phyloP scores from a whole-genome alignment of 495 filamentous ascomycete genomes.

The Aspergillus homomorphus region DNA sequence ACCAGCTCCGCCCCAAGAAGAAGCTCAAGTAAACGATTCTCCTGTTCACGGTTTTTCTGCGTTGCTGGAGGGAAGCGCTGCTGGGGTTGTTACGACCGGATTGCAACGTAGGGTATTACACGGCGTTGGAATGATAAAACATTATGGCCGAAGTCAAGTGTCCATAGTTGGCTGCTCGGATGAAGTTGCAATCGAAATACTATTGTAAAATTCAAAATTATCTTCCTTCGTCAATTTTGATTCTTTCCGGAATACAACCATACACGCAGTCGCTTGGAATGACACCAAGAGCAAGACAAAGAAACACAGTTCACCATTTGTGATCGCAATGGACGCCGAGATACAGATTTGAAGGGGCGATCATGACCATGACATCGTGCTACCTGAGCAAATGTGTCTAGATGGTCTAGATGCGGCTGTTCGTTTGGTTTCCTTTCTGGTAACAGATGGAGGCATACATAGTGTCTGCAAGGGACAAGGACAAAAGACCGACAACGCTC shows the following conservation, averaged over 20 bases:
- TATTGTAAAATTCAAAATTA: conserved; percentile 44
- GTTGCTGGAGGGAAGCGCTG: conserved; percentile 34
- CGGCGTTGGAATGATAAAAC: conserved; percentile 49
- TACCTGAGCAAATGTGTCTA: conserved; percentile 9
- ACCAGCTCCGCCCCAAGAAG: conserved; percentile 99
- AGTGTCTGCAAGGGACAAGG: too few relatives aligned
- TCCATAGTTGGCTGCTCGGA: conserved; percentile 42
- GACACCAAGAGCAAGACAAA: neutral
- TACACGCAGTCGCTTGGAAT: conserved; percentile 4
- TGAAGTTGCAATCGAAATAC: conserved; percentile 41
- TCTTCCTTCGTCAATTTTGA: conserved; percentile 12
- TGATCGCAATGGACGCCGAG: neutral
- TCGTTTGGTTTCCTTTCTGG: neutral
- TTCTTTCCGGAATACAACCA: conserved; percentile 13
- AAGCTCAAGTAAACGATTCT: conserved; percentile 88
- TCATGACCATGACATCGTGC: neutral
- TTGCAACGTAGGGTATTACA: conserved; percentile 44
- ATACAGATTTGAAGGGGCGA: neutral
- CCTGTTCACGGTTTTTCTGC: conserved; percentile 47
- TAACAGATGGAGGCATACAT: neutral
- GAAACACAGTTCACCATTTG: neutral
- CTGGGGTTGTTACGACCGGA: conserved; percentile 33
- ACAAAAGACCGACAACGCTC: too few relatives aligned
- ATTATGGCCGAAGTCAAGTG: conserved; percentile 43
- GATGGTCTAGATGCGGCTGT: neutral